These are phyloP conservation scores for Mortierella sp. DNA, from an alignment of 371 early-diverging fungal genomes.

Conservation along the genomic window DNA sequence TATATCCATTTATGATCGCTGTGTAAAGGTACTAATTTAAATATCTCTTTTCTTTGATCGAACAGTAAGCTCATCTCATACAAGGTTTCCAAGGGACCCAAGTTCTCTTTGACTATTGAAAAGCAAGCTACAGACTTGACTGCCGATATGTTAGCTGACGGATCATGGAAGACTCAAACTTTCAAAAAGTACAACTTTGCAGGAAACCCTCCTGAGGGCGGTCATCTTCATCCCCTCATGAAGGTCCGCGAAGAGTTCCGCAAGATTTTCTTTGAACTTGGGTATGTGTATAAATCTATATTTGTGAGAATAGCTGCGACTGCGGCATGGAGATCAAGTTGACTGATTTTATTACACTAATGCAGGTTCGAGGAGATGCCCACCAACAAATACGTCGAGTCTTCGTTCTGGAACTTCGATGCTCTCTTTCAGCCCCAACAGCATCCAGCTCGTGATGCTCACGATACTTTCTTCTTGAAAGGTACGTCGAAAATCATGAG, in stretches of 20 bases:
- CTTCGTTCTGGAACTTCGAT: conserved; percentile 99
- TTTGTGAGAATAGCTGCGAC: background rate
- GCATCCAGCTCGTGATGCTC: conserved; percentile 99
- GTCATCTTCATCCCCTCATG: conserved; percentile 99
- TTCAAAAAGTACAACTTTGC: conserved; percentile 99
- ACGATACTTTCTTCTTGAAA: conserved; percentile 99
- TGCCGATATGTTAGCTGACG: conserved; percentile 91
- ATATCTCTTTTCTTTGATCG: conserved; percentile 9
- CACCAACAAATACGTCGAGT: conserved; percentile 97
- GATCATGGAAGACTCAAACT: conserved; percentile 90
- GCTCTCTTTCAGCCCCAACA: conserved; percentile 99
- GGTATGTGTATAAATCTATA: conserved; percentile 62
- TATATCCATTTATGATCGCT: too few relatives aligned
- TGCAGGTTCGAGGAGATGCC: conserved; percentile 98
- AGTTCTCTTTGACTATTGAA: conserved; percentile 86
- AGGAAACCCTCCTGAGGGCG: conserved; percentile 89
- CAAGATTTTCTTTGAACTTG: conserved; percentile 99
- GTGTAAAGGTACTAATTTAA: background rate
- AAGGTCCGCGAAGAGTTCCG: conserved; percentile 99
- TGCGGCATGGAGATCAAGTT: background rate
- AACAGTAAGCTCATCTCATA: conserved; percentile 88
- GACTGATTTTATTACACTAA: background rate
- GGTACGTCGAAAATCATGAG: conserved; percentile 23
- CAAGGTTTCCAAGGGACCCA: conserved; percentile 88
- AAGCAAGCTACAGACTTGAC: conserved; percentile 98